Conservation (phyloP, 768 basidiomycete genomes). For the Piloderma croceum region DNA sequence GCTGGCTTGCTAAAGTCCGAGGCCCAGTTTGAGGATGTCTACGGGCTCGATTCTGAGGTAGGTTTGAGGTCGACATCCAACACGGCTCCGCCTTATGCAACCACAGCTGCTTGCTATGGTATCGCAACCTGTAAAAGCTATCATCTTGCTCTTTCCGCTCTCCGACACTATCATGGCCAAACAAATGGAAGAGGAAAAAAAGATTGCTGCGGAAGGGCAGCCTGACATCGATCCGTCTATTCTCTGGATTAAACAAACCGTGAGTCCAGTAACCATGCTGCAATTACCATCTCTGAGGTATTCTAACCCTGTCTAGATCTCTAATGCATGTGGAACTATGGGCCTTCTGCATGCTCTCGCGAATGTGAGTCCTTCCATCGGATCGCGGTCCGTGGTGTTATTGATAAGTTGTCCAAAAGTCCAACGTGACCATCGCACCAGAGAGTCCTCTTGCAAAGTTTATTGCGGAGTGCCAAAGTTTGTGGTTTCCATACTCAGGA, state of each 20-base stretch:
- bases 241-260: slow-evolving; percentile 90
- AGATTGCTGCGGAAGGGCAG: slow-evolving; percentile 41
- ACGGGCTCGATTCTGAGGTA: slow-evolving; percentile 66
- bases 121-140: slow-evolving; percentile 70
- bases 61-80: slow-evolving; percentile 7
- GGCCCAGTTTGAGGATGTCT: slow-evolving; percentile 63
- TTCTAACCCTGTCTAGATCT: slow-evolving; percentile 42
- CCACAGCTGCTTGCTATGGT: slow-evolving; percentile 65
- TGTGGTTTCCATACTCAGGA: too few species aligned
- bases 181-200: slow-evolving; percentile 55
- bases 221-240: slow-evolving; percentile 55
- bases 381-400: background rate
- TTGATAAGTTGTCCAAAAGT: slow-evolving; percentile 29
- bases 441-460: slow-evolving; percentile 61
- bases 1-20: slow-evolving; percentile 52
- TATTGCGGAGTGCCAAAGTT: slow-evolving; percentile 59
- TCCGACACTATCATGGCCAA: slow-evolving; percentile 43
- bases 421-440: slow-evolving; percentile 50
- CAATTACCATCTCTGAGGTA: background rate
- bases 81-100: background rate
- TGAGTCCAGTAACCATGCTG: slow-evolving; percentile 25
- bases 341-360: slow-evolving; percentile 77
- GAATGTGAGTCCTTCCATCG: slow-evolving; percentile 50
- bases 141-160: slow-evolving; percentile 82
- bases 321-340: slow-evolving; percentile 86